These are phyloP conservation scores for Diplodia seriata DNA, from an alignment of 2,329 filamentous ascomycete genomes.

Conservation along the genomic window DNA sequence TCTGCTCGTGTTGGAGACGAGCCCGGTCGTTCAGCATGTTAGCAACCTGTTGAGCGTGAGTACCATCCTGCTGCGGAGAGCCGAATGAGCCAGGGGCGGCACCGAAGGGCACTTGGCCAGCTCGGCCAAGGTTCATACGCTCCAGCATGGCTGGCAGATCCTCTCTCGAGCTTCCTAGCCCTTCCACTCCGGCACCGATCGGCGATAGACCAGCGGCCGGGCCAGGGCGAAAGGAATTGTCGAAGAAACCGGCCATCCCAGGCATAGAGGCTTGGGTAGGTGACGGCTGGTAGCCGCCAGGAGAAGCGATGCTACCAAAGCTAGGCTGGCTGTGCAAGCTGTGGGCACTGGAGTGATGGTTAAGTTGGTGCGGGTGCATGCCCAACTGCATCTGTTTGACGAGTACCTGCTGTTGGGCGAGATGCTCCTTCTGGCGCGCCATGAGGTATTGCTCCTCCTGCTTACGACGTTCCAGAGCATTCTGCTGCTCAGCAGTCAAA, in stretches of 20 bases:
- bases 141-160: conserved; percentile 73
- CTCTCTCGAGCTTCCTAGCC: conserved; percentile 62
- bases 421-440: conserved; percentile 92
- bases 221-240: conserved; percentile 58
- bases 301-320: conserved; percentile 93
- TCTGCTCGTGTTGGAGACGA: conserved; percentile 67
- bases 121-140: conserved; percentile 66
- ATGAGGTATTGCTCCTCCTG: conserved; percentile 98
- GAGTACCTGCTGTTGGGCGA: conserved; percentile 83
- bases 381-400: conserved; percentile 69
- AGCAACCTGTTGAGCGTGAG: conserved; percentile 64
- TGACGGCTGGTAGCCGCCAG: conserved; percentile 71
- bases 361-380: conserved; percentile 68
- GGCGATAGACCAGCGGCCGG: conserved; percentile 52
- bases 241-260: conserved; percentile 68
- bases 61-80: conserved; percentile 55
- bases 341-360: conserved; percentile 94
- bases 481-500: conserved; percentile 95
- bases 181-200: conserved; percentile 54
- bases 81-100: conserved; percentile 55
- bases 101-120: conserved; percentile 56
- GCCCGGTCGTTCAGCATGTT: conserved; percentile 68
- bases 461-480: conserved; percentile 93
- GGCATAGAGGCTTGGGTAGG: conserved; percentile 62
- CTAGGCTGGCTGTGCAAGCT: conserved; percentile 97